Evolutionary conservation across 805 yeast genomes (phyloP), one percentile per base, ranked within the genome.

Genomic region (Diddensiella transvaalensis): DNA sequence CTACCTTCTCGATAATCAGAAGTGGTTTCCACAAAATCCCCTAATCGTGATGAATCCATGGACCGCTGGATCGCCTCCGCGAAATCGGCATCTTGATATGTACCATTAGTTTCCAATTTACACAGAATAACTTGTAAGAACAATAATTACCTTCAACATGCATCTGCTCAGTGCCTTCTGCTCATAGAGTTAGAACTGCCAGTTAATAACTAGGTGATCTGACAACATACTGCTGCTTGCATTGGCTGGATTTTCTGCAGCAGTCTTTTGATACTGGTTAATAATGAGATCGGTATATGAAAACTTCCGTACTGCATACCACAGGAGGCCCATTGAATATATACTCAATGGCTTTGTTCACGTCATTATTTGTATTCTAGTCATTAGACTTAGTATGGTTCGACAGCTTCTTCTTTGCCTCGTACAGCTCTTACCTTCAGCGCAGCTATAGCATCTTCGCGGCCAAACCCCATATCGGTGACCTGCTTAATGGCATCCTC

Each of bases 381-480:
- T 26, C 13, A 13, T 26, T n/a, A n/a, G 26, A 30, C 33, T 4
- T 35, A 15, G 10, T 17, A 35, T 11, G 15, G 15, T 11, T 15
- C 44, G 40, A 8, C 39, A 30, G 15, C 18, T 19, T 42, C 38
- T 36, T 11, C 10, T 35, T 35, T 10, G 15, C 39, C 39, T 11
- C 15, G 8, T 35, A 11, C 17, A 32, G 2, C 10, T 26, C 39
- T 15, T 36, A 61, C 65, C 49, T 59, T 38, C 33, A 62, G 48
- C 11, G 65, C 67, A 18, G 45, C 33, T 13, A 50, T 29, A 21
- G 67, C 67, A 21, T 57, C 61, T 11, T 57, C 59, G 1, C 57
- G 51, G 39, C 50, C 36, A 44, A 63, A 59, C 23, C 67, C 67
- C 67, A 63, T 63, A 19, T 63, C 67, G 26, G 52, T 53, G 40